Conservation (phyloP, 768 basidiomycete genomes). For the Exidia glandulosa region DNA sequence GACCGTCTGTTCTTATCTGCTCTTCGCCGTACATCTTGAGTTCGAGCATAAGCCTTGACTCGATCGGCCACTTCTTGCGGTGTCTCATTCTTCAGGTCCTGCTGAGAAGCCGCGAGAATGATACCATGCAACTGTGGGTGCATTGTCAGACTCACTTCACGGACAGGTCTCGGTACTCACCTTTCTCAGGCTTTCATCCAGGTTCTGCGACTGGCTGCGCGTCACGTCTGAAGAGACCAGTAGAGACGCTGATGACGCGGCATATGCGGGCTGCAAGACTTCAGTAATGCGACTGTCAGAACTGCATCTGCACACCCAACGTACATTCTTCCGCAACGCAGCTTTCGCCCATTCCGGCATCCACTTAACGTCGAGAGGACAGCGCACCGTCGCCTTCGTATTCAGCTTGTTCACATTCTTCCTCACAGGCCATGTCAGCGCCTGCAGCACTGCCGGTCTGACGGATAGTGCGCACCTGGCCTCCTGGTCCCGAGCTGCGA, state of each 20-base stretch:
- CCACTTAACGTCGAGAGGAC: slow-evolving; percentile 47
- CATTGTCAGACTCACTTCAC: neutral
- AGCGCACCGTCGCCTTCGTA: slow-evolving; percentile 63
- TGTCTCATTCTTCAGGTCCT: slow-evolving; percentile 39
- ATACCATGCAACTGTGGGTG: slow-evolving; percentile 39
- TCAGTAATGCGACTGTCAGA: neutral
- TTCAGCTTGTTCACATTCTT: slow-evolving; percentile 89
- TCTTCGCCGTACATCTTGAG: slow-evolving; percentile 36
- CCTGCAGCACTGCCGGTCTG: slow-evolving; percentile 1
- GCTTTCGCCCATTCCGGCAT: slow-evolving; percentile 57
- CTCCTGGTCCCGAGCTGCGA: slow-evolving; percentile 76
- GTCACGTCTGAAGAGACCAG: slow-evolving; percentile 56
- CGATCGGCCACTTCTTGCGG: slow-evolving; percentile 45
- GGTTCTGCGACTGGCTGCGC: slow-evolving; percentile 70
- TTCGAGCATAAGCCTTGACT: slow-evolving; percentile 33
- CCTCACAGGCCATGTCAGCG: neutral
- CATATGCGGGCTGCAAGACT: slow-evolving; percentile 44
- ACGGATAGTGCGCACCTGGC: slow-evolving; percentile 42
- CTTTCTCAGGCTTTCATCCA: slow-evolving; percentile 62
- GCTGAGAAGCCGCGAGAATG: slow-evolving; percentile 36
- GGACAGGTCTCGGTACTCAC: slow-evolving; percentile 22
- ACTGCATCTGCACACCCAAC: slow-evolving; percentile 18
- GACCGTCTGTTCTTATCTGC: slow-evolving; percentile 44
- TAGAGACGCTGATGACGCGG: slow-evolving; percentile 55
- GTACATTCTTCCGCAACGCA: slow-evolving; percentile 38